phyloP scores from a whole-genome alignment of 2,329 filamentous ascomycete species.

The Sporothrix dimorphospora region DNA sequence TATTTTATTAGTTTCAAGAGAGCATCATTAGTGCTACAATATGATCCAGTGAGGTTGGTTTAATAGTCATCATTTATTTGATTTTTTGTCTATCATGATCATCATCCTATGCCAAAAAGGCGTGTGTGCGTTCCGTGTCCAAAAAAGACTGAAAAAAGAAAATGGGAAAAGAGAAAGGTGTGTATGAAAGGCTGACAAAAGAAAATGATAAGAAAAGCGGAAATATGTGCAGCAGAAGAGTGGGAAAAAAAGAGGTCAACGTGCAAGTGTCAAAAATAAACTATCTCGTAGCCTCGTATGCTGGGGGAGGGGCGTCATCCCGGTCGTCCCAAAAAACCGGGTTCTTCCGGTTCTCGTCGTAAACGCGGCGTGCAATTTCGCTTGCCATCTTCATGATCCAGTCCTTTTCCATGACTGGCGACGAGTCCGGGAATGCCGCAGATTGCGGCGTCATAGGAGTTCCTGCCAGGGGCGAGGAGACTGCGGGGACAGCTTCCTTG shows the following conservation, averaged over 20 bases:
- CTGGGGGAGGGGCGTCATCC: slow-evolving; percentile 62
- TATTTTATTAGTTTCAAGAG: neutral
- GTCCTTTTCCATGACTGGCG: slow-evolving; percentile 73
- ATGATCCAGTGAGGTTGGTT: neutral
- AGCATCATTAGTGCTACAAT: no score
- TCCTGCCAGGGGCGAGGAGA: slow-evolving; percentile 24
- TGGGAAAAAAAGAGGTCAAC: slow-evolving; percentile 12
- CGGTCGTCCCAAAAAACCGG: slow-evolving; percentile 57
- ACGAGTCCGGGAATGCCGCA: slow-evolving; percentile 48
- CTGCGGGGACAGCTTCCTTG: neutral
- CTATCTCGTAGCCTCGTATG: slow-evolving; percentile 53
- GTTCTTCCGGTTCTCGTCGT: slow-evolving; percentile 75
- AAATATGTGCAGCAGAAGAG: slow-evolving; percentile 23
- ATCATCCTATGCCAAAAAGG: slow-evolving; percentile 22
- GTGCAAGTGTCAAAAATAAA: neutral
- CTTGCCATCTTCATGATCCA: slow-evolving; percentile 94
- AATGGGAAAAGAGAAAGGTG: neutral
- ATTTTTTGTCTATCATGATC: slow-evolving; percentile 24
- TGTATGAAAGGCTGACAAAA: slow-evolving; percentile 5
- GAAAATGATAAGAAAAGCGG: neutral
- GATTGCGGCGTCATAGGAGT: slow-evolving; percentile 13
- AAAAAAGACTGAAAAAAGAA: neutral
- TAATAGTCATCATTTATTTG: slow-evolving; percentile 1
- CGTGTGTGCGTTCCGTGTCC: neutral
- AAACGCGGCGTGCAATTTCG: slow-evolving; percentile 85